Conservation (phyloP, 306 rosid genomes). For the Abrus precatorius region DNA sequence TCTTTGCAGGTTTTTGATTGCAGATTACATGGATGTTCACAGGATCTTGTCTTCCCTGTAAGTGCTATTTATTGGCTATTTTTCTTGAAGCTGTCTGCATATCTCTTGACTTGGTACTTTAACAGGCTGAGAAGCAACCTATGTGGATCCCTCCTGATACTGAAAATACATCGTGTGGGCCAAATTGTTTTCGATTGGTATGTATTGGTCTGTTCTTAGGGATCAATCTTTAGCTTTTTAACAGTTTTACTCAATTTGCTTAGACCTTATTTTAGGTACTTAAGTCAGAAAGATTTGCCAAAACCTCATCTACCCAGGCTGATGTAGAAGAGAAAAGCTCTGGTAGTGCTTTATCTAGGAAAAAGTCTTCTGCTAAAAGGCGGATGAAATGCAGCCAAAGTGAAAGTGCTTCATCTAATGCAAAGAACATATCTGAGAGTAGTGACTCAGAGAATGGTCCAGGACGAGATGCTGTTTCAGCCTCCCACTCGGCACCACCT, state of each 20-base stretch:
- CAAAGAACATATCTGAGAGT: constrained; percentile 86
- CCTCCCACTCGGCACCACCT: constrained; percentile 62
- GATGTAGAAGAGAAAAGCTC: constrained; percentile 74
- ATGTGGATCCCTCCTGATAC: constrained; percentile 69
- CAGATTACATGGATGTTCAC: constrained; percentile 97
- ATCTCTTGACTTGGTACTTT: constrained; percentile 41
- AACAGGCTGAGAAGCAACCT: constrained; percentile 92
- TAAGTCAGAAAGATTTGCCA: constrained; percentile 66
- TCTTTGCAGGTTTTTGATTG: constrained; percentile 87
- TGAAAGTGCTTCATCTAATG: constrained; percentile 97
- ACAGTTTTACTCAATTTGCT: constrained; percentile 43
- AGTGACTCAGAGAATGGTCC: constrained; percentile 94
- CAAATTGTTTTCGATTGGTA: constrained; percentile 82
- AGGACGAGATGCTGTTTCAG: constrained; percentile 64
- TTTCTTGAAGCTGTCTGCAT: constrained; percentile 32
- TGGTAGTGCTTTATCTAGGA: constrained; percentile 63
- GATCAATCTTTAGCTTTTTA: constrained; percentile 19
- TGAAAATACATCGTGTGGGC: constrained; percentile 82
- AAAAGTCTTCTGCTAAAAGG: constrained; percentile 73
- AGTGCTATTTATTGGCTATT: constrained; percentile 49
- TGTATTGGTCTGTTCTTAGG: constrained; percentile 47
- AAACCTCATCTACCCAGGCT: constrained; percentile 62
- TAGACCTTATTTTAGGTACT: constrained; percentile 62
- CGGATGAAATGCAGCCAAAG: constrained; percentile 74
- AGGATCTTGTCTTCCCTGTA: constrained; percentile 98